These are phyloP conservation scores for Macrotyloma uniflorum DNA, from an alignment of 306 rosid genomes.

Conservation along the genomic window DNA sequence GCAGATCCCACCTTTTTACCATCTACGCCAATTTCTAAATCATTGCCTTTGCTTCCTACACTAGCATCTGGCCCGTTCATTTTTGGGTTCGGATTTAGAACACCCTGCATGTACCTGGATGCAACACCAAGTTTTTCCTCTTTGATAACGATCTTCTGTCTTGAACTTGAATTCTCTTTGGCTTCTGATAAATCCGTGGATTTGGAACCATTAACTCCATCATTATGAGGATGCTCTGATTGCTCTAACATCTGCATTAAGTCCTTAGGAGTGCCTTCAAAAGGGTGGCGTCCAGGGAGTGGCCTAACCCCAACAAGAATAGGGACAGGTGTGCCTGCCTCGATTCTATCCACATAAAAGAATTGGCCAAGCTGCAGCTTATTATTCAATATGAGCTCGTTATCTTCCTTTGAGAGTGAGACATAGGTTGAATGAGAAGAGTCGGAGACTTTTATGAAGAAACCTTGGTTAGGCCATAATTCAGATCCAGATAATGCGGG, in stretches of 20 bases:
- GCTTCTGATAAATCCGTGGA: conserved; percentile 44
- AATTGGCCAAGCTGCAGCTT: conserved; percentile 91
- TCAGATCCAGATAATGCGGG: conserved; percentile 90
- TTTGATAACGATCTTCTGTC: conserved; percentile 76
- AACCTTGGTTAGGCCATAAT: conserved; percentile 85
- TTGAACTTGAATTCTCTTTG: conserved; percentile 55
- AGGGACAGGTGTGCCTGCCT: conserved; percentile 79
- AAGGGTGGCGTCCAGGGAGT: conserved; percentile 80
- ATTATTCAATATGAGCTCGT: conserved; percentile 82
- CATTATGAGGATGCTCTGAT: conserved; percentile 49
- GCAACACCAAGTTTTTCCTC: conserved; percentile 80
- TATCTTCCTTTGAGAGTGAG: conserved; percentile 77
- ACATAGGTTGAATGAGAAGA: conserved; percentile 91
- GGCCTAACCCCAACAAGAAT: conserved; percentile 74
- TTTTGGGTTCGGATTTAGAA: conserved; percentile 54
- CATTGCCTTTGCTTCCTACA: conserved; percentile 57
- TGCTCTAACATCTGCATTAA: conserved; percentile 88
- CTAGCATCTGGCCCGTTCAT: conserved; percentile 44
- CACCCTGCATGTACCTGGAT: conserved; percentile 92
- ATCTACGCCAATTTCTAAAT: conserved; percentile 55
- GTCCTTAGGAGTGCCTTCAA: conserved; percentile 87
- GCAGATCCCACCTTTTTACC: conserved; percentile 50
- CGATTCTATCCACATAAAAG: conserved; percentile 76
- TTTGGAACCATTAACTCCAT: conserved; percentile 34
- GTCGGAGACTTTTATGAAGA: conserved; percentile 88